These are phyloP conservation scores for Hanseniaspora thailandica DNA, from an alignment of 805 yeast species.

Conservation along the genomic window DNA sequence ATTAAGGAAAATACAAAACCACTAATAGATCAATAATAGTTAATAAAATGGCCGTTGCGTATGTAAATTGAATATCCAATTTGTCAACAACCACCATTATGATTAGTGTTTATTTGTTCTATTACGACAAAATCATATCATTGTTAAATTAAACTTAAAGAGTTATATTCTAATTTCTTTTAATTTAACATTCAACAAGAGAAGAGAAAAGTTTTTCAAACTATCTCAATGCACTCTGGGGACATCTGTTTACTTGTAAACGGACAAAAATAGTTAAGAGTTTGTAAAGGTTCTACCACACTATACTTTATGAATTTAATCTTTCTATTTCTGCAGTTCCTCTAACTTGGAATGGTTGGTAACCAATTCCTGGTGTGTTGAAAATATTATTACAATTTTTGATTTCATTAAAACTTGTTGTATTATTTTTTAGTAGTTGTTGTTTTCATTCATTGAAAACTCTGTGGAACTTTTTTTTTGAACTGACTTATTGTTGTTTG, in stretches of 20 bases:
- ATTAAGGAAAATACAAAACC: constrained; percentile 5
- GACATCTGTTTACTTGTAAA: constrained; percentile 2
- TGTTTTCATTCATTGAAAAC: not conserved
- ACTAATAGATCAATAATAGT: constrained; percentile 17
- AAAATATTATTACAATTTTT: constrained; percentile 16
- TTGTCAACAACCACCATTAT: not conserved
- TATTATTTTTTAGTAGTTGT: not conserved
- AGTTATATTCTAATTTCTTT: not conserved
- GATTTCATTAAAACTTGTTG: not conserved
- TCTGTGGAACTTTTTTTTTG: not conserved
- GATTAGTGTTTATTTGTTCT: not conserved
- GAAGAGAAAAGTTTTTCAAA: constrained; percentile 9
- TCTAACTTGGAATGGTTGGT: constrained; percentile 32
- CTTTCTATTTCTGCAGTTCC: constrained; percentile 30
- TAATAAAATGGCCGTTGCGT: constrained; percentile 31
- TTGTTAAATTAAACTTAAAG: constrained; percentile 6
- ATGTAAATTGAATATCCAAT: constrained; percentile 21
- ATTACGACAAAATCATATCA: not conserved
- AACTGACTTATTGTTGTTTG: constrained; percentile 7
- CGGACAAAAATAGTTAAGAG: constrained; percentile 14
- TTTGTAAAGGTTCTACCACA: not conserved
- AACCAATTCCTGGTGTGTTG: constrained; percentile 33
- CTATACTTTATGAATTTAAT: not conserved
- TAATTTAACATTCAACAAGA: constrained; percentile 14
- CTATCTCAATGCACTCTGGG: constrained; percentile 15